These are phyloP conservation scores for Dothistroma pini DNA, from an alignment of 2,329 filamentous ascomycete genomes.

Conservation along the genomic window DNA sequence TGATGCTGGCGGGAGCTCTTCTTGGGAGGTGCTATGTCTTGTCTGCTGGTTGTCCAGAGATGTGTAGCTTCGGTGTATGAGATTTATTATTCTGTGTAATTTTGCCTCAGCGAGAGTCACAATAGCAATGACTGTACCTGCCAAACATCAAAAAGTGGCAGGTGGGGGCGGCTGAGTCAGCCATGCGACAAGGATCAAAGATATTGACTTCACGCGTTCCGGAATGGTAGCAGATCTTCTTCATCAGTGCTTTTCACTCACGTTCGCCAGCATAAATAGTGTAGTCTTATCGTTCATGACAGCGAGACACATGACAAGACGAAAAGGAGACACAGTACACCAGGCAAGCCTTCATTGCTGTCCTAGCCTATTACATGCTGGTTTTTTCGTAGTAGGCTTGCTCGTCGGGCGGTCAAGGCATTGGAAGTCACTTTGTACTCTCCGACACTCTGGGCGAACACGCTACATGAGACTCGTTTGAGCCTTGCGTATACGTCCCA, in stretches of 20 bases:
- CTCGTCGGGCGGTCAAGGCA: neutral
- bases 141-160: constrained; percentile 1
- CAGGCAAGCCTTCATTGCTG: neutral
- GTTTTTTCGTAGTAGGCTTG: neutral
- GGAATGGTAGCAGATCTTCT: neutral
- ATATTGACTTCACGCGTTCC: neutral
- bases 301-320: neutral
- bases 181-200: neutral
- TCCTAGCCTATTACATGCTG: neutral
- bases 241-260: neutral
- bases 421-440: neutral
- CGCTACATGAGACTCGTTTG: neutral
- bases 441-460: neutral
- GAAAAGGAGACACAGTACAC: neutral
- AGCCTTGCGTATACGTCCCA: neutral
- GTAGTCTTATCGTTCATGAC: neutral
- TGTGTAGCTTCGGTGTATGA: neutral
- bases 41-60: neutral
- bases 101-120: neutral
- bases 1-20: neutral
- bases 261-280: neutral
- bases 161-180: neutral
- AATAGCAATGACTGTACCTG: neutral
- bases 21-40: neutral
- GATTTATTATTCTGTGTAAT: neutral